Conservation (phyloP, 2,329 filamentous ascomycete species). For the Trichophyton mentagrophytes region DNA sequence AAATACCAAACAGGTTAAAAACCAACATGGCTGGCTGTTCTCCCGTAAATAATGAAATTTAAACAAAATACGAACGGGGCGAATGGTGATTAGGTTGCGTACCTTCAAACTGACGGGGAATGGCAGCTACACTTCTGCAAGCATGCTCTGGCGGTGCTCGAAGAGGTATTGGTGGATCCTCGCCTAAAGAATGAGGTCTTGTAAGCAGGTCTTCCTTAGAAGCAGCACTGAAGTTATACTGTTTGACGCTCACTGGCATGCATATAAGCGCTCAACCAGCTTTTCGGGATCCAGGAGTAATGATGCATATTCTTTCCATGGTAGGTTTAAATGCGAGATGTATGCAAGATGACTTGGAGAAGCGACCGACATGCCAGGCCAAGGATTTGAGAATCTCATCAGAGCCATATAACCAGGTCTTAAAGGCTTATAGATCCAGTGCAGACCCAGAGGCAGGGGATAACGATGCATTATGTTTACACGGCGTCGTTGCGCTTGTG, state of each 20-base stretch:
- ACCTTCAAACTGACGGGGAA: not conserved
- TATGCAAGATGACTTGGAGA: not conserved
- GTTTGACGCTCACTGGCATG: not conserved
- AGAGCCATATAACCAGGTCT: not conserved
- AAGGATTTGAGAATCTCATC: not conserved
- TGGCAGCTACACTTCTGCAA: not conserved
- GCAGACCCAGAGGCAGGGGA: not conserved
- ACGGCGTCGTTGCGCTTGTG: not conserved
- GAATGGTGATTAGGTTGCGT: not conserved
- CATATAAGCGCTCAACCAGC: not conserved
- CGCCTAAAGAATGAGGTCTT: not conserved
- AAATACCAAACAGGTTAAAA: not conserved
- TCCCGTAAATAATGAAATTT: not conserved
- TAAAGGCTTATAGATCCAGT: not conserved
- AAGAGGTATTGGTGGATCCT: not conserved
- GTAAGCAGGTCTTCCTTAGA: not conserved
- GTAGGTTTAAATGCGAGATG: not conserved
- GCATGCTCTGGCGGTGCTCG: not conserved
- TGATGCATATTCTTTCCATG: not conserved
- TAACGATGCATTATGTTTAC: not conserved
- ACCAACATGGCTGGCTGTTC: not conserved
- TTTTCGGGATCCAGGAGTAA: not conserved
- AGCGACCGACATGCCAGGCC: not conserved
- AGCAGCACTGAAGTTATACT: not conserved
- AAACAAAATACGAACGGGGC: not conserved